Percentiles rank a stretch among this genome's conserved stretches.
Conservation (phyloP, 345 rosid species). For the Acer yangbiense region DNA sequence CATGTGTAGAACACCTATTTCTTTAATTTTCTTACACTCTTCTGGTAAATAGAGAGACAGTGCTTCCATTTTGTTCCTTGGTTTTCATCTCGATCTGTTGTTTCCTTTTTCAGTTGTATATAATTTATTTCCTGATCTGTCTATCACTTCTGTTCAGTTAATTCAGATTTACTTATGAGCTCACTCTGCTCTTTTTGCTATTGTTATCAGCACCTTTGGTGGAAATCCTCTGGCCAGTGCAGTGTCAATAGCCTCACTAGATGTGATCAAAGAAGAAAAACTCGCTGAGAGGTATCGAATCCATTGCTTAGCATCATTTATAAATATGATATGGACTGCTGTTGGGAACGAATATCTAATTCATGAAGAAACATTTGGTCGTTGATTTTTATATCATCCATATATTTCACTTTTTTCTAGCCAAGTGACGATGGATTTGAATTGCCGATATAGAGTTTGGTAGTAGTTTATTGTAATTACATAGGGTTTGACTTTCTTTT, state of each 20-base stretch:
- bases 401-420: background rate
- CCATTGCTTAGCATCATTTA: background rate
- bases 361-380: background rate
- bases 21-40: background rate
- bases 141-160: background rate
- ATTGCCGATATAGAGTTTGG: background rate
- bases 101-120: background rate
- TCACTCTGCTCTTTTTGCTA: conserved; percentile 19
- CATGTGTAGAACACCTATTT: background rate
- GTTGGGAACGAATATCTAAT: background rate
- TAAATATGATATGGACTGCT: background rate
- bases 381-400: background rate
- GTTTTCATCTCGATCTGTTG: background rate
- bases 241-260: conserved; percentile 85
- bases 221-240: conserved; percentile 98
- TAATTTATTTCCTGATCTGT: conserved; percentile 15
- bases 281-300: conserved; percentile 69
- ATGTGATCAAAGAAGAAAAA: conserved; percentile 72
- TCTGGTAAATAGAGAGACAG: background rate
- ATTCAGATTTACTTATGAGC: conserved; percentile 1
- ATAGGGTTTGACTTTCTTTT: too few relatives aligned
- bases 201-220: conserved; percentile 77
- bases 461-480: background rate
- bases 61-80: background rate
- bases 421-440: background rate